Conservation (phyloP, 2,329 filamentous ascomycete species). For the Xylaria hypoxylon region DNA sequence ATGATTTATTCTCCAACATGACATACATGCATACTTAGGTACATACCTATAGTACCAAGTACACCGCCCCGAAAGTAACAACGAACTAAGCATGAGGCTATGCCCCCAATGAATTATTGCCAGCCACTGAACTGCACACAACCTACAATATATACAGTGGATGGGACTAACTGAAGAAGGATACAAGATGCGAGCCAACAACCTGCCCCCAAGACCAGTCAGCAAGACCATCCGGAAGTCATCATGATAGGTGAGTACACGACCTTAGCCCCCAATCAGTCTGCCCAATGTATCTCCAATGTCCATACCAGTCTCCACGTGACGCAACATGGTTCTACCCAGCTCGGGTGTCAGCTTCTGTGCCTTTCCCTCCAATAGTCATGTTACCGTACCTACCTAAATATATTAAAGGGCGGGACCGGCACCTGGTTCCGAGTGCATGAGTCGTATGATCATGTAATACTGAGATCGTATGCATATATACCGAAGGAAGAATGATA, state of each 20-base stretch:
- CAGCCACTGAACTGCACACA: no score
- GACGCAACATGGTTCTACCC: conserved; percentile 12
- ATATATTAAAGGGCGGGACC: conserved; percentile 13
- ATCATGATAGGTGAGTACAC: conserved; percentile 9
- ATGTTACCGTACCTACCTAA: neutral
- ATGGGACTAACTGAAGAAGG: neutral
- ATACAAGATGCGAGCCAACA: neutral
- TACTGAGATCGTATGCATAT: neutral
- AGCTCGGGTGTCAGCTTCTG: conserved; percentile 10
- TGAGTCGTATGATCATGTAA: neutral
- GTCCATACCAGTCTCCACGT: conserved; percentile 17
- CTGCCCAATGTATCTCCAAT: no score
- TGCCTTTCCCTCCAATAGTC: conserved; percentile 6
- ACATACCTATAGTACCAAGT: neutral
- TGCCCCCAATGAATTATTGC: neutral
- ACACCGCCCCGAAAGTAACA: neutral
- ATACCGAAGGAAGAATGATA: neutral
- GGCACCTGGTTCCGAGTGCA: neutral
- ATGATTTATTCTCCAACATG: neutral
- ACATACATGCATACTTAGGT: neutral
- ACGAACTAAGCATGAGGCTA: conserved; percentile 2
- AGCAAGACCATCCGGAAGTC: conserved; percentile 4
- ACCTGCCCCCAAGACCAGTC: neutral
- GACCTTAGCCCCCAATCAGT: conserved; percentile 25
- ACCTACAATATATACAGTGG: neutral